Base-by-base conservation (phyloP, 2,329 filamentous ascomycete species). In the Dothistroma pini region DNA sequence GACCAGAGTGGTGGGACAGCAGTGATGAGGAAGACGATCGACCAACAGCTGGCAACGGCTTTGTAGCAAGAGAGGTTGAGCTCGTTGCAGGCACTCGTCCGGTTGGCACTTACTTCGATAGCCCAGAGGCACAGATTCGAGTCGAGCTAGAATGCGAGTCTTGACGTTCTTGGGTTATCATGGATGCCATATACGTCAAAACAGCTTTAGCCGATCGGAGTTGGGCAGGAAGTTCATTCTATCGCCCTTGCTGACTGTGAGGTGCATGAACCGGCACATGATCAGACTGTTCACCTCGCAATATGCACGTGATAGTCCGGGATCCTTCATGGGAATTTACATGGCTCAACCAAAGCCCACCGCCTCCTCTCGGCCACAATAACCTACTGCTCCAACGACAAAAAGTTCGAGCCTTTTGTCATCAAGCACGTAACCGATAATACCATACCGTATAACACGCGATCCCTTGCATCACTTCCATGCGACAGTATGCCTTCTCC, bases 31-130 rank as follows among this genome's bases (percentile, higher is more conserved):
- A 74, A 31, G 70, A 75, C 7, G 71, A 71, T 44, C 74, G 69
- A 5, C 73, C 75, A 61, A 59, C 67, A 25, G 56, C 38, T 62
- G 64, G 7, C 21, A 19, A 56, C 10, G 74, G 78, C 11, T 92
- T 89, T 81, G 81, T 92, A 54, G 88, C 87, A 74, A 82, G 92
- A 61, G 91, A 96, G 75, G 86, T 92, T 34, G 89, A 93, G 75
- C 81, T 97, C 58, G 84, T 83, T 59, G 88, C 93, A 69, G 89
- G 91, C 12, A 93, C 91, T 10, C 86, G 90, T 69, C 86, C 90
- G 74, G 81, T 96, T 66, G 91, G 91, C 1, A 93, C 91, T 69
- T 91, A 88, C 75, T 86, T 97, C 60, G 91, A 96, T 71, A 87
- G 88, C 0, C 73, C 79, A 63, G 86, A 90, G 70, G 90, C 85